Evolutionary conservation across 176 grass and related monocot genomes (phyloP).

Genomic region (Cenchrus fungigraminus): DNA sequence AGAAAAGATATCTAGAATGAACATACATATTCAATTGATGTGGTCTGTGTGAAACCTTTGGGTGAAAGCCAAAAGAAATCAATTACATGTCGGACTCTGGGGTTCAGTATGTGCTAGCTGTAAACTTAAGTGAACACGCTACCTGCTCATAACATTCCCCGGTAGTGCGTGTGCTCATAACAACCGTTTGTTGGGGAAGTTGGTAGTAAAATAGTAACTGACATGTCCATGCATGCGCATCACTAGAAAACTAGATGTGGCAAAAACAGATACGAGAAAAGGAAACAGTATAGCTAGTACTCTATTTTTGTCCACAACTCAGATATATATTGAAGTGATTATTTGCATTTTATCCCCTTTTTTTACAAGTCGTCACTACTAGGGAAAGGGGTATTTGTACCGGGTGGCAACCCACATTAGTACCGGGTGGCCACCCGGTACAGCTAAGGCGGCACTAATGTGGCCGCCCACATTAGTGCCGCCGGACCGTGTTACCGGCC

Average conservation of each 20-base stretch:
- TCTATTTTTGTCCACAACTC: not conserved
- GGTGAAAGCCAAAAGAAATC: slow-evolving; percentile 40
- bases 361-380: not conserved
- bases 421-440: no score
- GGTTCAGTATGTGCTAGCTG: not conserved
- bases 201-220: not conserved
- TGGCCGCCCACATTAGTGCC: no score
- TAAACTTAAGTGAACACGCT: slow-evolving; percentile 47
- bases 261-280: slow-evolving; percentile 11
- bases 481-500: no score
- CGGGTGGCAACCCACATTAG: no score
- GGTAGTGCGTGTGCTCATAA: slow-evolving; percentile 33
- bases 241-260: not conserved
- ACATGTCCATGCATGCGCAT: not conserved
- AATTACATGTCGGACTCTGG: slow-evolving; percentile 35
- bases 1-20: not conserved
- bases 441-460: no score
- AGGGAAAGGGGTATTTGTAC: no score
- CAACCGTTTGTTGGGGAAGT: not conserved
- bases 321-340: not conserved
- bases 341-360: not conserved
- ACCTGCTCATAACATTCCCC: slow-evolving; percentile 38
- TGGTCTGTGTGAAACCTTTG: slow-evolving; percentile 5
- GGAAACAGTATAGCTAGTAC: not conserved
- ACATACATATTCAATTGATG: not conserved